Evolutionary conservation across 2,329 filamentous ascomycete genomes (phyloP), one percentile per base, ranked within the genome.

Genomic region (Lecanosticta acicola): DNA sequence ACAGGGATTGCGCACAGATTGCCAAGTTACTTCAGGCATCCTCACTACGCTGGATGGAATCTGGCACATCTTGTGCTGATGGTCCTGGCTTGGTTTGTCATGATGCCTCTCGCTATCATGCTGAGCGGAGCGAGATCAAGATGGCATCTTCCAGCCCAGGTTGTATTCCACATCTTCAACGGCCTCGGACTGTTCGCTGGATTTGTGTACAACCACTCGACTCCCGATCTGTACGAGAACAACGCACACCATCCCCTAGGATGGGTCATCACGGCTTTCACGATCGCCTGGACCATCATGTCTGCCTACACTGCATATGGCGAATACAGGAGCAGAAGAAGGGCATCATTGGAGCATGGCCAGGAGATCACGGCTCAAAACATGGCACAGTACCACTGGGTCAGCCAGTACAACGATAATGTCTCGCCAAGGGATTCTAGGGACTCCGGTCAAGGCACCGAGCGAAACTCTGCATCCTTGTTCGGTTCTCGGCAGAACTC

Each of bases 231-330:
- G 17, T 96, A 95, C 64, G 81, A 82, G 24, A 83, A 85, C 62
- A 94, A 94, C 62, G 79, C 84, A n/a, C 90, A 96, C 66, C 83
- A 89, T 70, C 89, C 86, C 65, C 76, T 91, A 35, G 89, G 89
- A 44, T 97, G 91, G 91, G 74, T 87, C 34, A 76, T 84, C 21
- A 91, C 85, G 2, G 85, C 80, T 73, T 72, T 90, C 3, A 74
- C 85, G 9, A 75, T 74, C 42, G 80, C 77, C 0, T 91, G 95
- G 69, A 75, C 84, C 13, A 59, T 84, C 32, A 71, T 94, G 62
- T 79, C 80, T 39, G 63, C 88, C 44, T 68, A 87, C 38, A 81
- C 81, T 42, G 70, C 75, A 34, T 78, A 85, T 50, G 41, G 49
- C 36, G 52, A 59, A 24, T 46, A 49, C 33, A 40, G 19, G 42